Evolutionary conservation across 495 filamentous ascomycete genomes (phyloP).

Genomic region (Opeltia flavorubescens): DNA sequence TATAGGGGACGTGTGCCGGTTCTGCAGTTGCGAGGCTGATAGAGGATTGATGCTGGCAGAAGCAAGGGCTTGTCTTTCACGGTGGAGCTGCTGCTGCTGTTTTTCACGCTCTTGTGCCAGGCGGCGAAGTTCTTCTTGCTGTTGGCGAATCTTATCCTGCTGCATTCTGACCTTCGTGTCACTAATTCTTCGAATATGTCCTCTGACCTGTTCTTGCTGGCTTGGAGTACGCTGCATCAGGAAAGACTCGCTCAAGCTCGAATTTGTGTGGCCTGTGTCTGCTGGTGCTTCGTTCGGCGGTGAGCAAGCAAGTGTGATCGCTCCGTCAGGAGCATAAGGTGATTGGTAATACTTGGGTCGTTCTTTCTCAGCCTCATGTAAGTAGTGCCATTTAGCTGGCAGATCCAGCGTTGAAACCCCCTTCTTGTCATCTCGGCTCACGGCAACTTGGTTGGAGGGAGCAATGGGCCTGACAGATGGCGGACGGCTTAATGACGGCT

Average conservation of each 20-base stretch:
- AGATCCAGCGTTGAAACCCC: neutral
- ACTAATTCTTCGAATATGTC: constrained; percentile 5
- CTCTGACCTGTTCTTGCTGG: constrained; percentile 11
- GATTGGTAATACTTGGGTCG: constrained; percentile 15
- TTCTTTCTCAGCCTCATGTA: constrained; percentile 14
- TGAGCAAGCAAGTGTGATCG: constrained; percentile 7
- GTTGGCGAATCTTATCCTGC: constrained; percentile 5
- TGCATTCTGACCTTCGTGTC: constrained; percentile 9
- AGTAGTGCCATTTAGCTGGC: constrained; percentile 9
- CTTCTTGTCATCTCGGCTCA: neutral
- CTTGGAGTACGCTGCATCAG: constrained; percentile 14
- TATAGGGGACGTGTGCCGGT: constrained; percentile 3
- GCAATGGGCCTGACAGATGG: neutral
- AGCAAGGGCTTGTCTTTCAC: constrained; percentile 1
- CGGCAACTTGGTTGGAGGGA: neutral
- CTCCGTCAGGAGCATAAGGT: constrained; percentile 12
- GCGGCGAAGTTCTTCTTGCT: constrained; percentile 4
- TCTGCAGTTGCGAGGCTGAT: neutral
- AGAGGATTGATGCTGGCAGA: constrained; percentile 5
- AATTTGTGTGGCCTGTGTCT: constrained; percentile 2
- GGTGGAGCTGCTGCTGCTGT: neutral
- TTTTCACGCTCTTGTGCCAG: neutral
- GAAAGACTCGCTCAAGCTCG: constrained; percentile 13
- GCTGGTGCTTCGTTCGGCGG: constrained; percentile 3
- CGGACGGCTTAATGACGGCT: neutral